Conservation (phyloP, 108 stramenopile genomes). For the Mediolabrus comicus region DNA sequence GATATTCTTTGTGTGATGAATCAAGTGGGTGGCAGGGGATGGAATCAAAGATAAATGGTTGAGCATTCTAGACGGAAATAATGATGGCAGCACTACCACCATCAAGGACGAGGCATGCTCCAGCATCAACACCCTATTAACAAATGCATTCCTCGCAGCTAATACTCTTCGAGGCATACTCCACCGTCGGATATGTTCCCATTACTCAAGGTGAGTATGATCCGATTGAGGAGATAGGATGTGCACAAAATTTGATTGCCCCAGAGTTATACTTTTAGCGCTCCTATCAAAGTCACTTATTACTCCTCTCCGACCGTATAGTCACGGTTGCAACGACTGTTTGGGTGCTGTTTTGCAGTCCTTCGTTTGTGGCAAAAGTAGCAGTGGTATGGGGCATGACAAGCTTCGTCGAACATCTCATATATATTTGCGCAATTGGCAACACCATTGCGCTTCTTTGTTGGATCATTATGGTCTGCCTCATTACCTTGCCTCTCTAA, state of each 20-base stretch:
- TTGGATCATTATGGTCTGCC: no score
- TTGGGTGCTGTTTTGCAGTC: no score
- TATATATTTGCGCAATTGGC: no score
- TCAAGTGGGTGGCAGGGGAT: background rate
- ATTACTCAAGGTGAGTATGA: background rate
- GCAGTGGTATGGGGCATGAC: no score
- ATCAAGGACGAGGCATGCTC: background rate
- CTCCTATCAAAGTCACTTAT: no score
- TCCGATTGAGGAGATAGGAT: conserved; percentile 3
- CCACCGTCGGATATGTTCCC: conserved; percentile 1
- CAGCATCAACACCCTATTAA: background rate
- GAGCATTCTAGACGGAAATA: background rate
- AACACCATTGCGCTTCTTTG: no score
- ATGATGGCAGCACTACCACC: background rate
- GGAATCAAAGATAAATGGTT: background rate
- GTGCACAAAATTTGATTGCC: background rate
- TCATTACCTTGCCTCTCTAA: no score
- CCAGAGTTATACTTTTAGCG: background rate
- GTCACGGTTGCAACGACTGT: no score
- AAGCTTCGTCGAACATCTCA: no score
- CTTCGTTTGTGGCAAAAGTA: no score
- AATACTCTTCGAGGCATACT: background rate
- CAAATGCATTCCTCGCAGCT: conserved; percentile 7
- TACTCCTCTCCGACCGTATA: no score
- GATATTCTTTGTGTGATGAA: no score